These are phyloP conservation scores for Yamadazyma endophytica DNA, from an alignment of 805 yeast species.

Conservation along the genomic window DNA sequence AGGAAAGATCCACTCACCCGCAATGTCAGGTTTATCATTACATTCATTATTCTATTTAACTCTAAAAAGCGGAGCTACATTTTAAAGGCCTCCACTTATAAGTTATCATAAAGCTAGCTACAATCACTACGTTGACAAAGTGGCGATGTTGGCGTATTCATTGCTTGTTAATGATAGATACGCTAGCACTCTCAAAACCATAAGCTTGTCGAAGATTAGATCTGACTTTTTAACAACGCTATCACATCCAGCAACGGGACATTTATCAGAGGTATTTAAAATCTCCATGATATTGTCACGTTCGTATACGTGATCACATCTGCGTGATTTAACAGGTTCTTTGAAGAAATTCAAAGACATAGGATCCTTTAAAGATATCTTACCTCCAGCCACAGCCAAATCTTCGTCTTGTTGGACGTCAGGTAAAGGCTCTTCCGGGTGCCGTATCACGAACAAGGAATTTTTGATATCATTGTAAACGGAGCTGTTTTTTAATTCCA, in stretches of 20 bases:
- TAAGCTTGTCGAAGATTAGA: conserved; percentile 45
- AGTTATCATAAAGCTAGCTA: too few relatives aligned
- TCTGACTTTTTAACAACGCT: conserved; percentile 29
- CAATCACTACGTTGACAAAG: too few relatives aligned
- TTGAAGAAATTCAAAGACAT: conserved; percentile 50
- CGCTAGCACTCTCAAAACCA: conserved; percentile 51
- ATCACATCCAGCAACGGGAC: conserved; percentile 62
- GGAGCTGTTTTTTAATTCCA: too few relatives aligned
- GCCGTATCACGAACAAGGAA: conserved; percentile 48
- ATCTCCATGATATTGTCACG: conserved; percentile 35
- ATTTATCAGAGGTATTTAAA: conserved; percentile 24
- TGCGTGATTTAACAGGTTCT: conserved; percentile 50
- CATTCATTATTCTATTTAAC: too few relatives aligned
- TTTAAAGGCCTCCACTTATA: too few relatives aligned
- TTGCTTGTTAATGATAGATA: too few relatives aligned
- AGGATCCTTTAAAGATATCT: conserved; percentile 65
- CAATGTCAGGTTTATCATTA: too few relatives aligned
- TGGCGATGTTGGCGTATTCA: too few relatives aligned
- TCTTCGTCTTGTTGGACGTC: conserved; percentile 50
- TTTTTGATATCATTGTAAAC: too few relatives aligned
- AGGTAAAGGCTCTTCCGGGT: conserved; percentile 65
- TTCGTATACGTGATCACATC: conserved; percentile 65
- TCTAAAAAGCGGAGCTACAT: too few relatives aligned
- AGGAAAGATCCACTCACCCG: too few relatives aligned
- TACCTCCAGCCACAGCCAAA: conserved; percentile 65